Percentiles rank a stretch among this genome's conserved stretches.
Evolutionary conservation across 2,329 filamentous ascomycete species (phyloP).

Genomic region (Exutisphaerella laricina): DNA sequence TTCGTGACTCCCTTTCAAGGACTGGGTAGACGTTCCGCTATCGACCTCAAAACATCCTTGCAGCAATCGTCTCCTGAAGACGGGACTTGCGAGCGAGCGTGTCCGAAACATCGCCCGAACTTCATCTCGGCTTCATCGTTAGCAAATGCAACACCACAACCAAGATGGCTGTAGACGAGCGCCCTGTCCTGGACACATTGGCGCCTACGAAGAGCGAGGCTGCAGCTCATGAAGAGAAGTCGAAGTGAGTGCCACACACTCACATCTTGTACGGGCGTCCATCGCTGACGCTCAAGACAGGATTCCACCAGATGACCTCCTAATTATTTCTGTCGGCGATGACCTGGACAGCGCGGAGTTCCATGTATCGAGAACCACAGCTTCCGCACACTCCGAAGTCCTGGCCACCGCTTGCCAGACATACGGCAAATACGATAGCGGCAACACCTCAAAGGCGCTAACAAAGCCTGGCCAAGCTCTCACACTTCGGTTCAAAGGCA

Average conservation of each 20-base stretch:
- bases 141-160: background rate
- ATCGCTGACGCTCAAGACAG: background rate
- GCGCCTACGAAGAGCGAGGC: background rate
- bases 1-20: background rate
- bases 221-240: background rate
- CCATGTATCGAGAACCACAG: background rate
- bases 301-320: background rate
- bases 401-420: background rate
- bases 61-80: background rate
- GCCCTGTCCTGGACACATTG: background rate
- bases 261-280: background rate
- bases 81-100: background rate
- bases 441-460: background rate
- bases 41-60: background rate
- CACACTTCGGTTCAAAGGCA: background rate
- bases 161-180: constrained; percentile 1
- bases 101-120: background rate
- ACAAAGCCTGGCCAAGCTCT: background rate
- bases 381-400: background rate
- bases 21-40: background rate
- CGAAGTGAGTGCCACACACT: background rate
- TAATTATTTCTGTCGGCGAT: background rate
- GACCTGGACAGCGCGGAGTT: background rate
- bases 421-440: background rate
- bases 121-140: background rate